Percentiles rank a stretch among this genome's conserved stretches.
Evolutionary conservation across 73 alveolate species (phyloP).

Genomic region (Stentor roeselii): DNA sequence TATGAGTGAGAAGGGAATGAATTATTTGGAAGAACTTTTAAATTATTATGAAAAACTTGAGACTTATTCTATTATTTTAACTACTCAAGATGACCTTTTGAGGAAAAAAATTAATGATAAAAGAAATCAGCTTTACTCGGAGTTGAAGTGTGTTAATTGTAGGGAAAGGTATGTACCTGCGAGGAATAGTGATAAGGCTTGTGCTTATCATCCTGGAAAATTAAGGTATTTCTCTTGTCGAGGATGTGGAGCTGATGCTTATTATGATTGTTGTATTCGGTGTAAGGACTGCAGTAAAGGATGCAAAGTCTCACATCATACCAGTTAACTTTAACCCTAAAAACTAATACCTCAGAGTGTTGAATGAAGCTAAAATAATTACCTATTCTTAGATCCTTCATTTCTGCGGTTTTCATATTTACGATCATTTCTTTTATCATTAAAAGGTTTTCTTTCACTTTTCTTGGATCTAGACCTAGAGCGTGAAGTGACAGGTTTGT

Average conservation of each 20-base stretch:
- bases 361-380: too few relatives aligned
- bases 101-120: constrained; percentile 8
- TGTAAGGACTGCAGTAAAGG: constrained; percentile 68
- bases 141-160: constrained; percentile 21
- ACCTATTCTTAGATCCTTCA: background rate
- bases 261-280: constrained; percentile 69
- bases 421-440: background rate
- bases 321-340: background rate
- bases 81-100: background rate
- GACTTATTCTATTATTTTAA: background rate
- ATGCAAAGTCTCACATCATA: constrained; percentile 55
- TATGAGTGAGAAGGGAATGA: background rate
- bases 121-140: background rate
- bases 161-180: constrained; percentile 20
- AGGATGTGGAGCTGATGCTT: constrained; percentile 85
- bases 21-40: background rate
- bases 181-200: constrained; percentile 50
- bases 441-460: background rate
- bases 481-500: background rate
- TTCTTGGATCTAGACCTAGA: constrained; percentile 7
- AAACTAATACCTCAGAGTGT: background rate
- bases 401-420: background rate
- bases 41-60: background rate
- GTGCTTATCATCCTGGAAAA: constrained; percentile 80
- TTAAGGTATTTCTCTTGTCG: constrained; percentile 73